Evolutionary conservation across 129 eudicot species (phyloP), one percentile per base, ranked within the genome.

Genomic region (Pittosporum tobira): DNA sequence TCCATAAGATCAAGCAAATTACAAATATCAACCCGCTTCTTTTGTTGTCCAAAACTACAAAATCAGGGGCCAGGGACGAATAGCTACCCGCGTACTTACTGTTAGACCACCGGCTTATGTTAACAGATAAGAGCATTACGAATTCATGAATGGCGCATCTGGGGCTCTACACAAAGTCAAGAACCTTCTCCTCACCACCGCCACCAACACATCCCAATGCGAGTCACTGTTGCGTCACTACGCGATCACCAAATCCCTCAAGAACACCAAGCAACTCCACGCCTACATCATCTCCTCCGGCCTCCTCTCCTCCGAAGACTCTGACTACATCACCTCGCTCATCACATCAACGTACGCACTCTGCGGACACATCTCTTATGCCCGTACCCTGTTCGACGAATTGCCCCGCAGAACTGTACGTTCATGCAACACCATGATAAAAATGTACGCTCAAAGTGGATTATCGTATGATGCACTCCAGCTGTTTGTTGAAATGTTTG

Each of bases 371-470:
- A 14, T 72, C 9, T 45, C 61, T 0, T 64, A 73, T 22, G 91
- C 96, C 22, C 69, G 75, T 48, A 60, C 37, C 31, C 69, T 84
- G 83, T 88, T 88, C 34, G 94, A 88, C 52, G 49, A 59, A 66
- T 45, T 81, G 84, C 81, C 69, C 15, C 57, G 61, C 0, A 73
- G 59, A 63, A 79, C 77, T 5, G 48, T 67, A 8, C 70, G 79
- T 9, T 45, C 76, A 5, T 81, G 68, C 55, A 81, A 77, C 28
- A 55, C 63, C 38, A 65, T 84, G 77, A 81, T 88, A 8, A 71
- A 72, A 53, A 29, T 81, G 84, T 70, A 81, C 61, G 56, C 79
- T 1, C 76, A 81, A 19, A 79, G 54, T 19, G 83, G 91, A 26
- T 58, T 51, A 14, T 57, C 75, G 0, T 34, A 60, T 26, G 61